phyloP scores from a whole-genome alignment of 1,284 basidiomycete genomes.

The Malassezia japonica region DNA sequence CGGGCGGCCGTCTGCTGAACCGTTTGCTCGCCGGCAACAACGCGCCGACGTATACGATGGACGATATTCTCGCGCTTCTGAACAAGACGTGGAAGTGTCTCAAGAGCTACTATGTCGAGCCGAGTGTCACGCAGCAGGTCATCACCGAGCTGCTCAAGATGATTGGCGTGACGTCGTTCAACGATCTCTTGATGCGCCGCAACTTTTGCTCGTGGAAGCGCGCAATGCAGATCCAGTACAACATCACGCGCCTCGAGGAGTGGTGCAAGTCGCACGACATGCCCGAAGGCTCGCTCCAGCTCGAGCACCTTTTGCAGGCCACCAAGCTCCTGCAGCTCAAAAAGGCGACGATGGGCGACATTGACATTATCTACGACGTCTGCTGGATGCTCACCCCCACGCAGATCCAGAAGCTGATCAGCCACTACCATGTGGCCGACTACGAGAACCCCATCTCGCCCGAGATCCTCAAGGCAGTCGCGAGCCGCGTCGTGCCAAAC shows the following conservation, averaged over 20 bases:
- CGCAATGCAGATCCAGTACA: slow-evolving; percentile 52
- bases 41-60: slow-evolving; percentile 91
- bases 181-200: slow-evolving; percentile 92
- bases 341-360: slow-evolving; percentile 66
- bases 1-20: slow-evolving; percentile 83
- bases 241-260: slow-evolving; percentile 70
- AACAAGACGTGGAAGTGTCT: slow-evolving; percentile 98
- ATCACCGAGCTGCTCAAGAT: slow-evolving; percentile 91
- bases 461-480: slow-evolving; percentile 48
- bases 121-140: slow-evolving; percentile 91
- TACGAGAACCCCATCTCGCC: slow-evolving; percentile 59
- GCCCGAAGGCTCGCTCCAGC: slow-evolving; percentile 93
- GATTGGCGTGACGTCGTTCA: slow-evolving; percentile 95
- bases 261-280: slow-evolving; percentile 63
- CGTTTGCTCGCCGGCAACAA: slow-evolving; percentile 68
- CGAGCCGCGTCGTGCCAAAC: slow-evolving; percentile 45
- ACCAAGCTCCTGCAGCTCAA: slow-evolving; percentile 96
- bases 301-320: slow-evolving; percentile 98
- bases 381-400: slow-evolving; percentile 99
- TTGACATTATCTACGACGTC: slow-evolving; percentile 95
- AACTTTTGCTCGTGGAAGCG: slow-evolving; percentile 99
- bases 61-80: slow-evolving; percentile 89
- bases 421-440: slow-evolving; percentile 96
- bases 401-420: slow-evolving; percentile 97
- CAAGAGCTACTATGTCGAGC: slow-evolving; percentile 98